phyloP scores from a whole-genome alignment of 1,284 basidiomycete genomes.

The Taiwanofungus camphoratus region DNA sequence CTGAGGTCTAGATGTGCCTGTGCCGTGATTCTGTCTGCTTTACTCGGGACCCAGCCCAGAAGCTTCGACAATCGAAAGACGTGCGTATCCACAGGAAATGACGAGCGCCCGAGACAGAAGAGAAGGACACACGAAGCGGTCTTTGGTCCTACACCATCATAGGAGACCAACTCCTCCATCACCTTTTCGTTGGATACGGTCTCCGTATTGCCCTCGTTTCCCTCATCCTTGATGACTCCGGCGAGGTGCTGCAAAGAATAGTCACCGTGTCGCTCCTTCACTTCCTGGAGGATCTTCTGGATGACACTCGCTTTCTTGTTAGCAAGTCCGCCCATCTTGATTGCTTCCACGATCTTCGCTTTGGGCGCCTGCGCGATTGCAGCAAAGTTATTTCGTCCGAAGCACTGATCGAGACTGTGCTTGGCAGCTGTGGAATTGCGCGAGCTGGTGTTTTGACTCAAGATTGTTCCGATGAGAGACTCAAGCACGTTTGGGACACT shows the following conservation, averaged over 20 bases:
- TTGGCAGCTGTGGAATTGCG: constrained; percentile 65
- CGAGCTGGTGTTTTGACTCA: constrained; percentile 70
- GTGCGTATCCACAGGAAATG: constrained; percentile 78
- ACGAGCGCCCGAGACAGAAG: constrained; percentile 69
- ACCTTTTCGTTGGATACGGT: constrained; percentile 51
- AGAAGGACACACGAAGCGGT: constrained; percentile 74
- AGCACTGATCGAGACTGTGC: constrained; percentile 46
- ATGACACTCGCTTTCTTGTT: constrained; percentile 71
- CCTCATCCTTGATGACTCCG: constrained; percentile 16
- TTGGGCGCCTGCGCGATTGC: constrained; percentile 51
- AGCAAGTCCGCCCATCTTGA: constrained; percentile 67
- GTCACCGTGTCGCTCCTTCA: constrained; percentile 47
- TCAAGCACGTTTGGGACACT: constrained; percentile 63
- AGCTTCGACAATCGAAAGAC: constrained; percentile 61
- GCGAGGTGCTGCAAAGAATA: constrained; percentile 57
- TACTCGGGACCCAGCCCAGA: constrained; percentile 67
- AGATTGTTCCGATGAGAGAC: constrained; percentile 63
- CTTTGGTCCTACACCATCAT: constrained; percentile 73
- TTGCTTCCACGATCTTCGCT: constrained; percentile 51
- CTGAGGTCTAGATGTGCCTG: constrained; percentile 67
- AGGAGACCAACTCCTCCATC: constrained; percentile 65
- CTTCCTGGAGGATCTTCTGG: constrained; percentile 45
- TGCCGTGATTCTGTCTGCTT: constrained; percentile 56
- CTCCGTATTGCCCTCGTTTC: no score
- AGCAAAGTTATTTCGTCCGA: constrained; percentile 57